Evolutionary conservation across 345 rosid species (phyloP).

Genomic region (Eucalyptus caleyi): DNA sequence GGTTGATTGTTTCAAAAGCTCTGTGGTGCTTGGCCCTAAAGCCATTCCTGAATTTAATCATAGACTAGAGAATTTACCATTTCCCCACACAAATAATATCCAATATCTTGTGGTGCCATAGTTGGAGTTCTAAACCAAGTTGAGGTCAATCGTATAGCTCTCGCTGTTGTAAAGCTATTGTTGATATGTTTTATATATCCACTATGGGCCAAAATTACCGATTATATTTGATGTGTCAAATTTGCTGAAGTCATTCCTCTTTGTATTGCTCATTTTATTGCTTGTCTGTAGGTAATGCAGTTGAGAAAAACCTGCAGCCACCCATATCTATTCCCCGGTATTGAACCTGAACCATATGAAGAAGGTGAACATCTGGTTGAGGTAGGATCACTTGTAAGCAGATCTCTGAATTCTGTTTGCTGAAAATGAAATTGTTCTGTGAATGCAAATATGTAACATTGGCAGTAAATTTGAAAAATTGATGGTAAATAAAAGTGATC

Average conservation of each 20-base stretch:
- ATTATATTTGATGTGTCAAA: not conserved
- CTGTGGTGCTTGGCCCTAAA: not conserved
- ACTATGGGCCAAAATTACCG: not conserved
- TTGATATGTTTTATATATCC: not conserved
- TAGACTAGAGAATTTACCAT: not conserved
- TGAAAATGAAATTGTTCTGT: not conserved
- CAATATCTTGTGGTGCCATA: not conserved
- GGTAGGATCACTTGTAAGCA: constrained; percentile 20
- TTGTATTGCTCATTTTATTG: not conserved
- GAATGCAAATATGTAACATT: not conserved
- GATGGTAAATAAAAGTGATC: not conserved
- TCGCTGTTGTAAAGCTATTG: not conserved
- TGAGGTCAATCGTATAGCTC: not conserved
- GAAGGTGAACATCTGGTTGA: constrained; percentile 92
- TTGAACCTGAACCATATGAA: constrained; percentile 88
- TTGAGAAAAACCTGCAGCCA: constrained; percentile 91
- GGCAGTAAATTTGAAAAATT: not conserved
- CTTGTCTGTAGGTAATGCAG: constrained; percentile 54
- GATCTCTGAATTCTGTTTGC: not conserved
- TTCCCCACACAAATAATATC: not conserved
- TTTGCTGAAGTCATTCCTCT: not conserved
- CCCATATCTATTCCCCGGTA: constrained; percentile 90
- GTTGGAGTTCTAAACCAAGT: not conserved
- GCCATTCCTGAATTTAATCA: not conserved
- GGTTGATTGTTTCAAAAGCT: not conserved